phyloP scores from a whole-genome alignment of 1,284 basidiomycete genomes.

The Pyrrhoderma lamaoense region DNA sequence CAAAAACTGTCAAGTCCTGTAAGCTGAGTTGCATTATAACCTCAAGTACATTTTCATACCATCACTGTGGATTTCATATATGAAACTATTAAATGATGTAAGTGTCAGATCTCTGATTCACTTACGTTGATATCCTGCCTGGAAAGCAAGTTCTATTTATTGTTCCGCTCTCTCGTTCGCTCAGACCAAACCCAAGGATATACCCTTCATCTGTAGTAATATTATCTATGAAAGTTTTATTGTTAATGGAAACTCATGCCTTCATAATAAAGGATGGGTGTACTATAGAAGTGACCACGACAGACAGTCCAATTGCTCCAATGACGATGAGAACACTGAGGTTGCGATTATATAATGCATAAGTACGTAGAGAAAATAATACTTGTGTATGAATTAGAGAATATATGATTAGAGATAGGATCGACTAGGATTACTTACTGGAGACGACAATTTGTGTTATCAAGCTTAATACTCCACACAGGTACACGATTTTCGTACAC shows the following conservation, averaged over 20 bases:
- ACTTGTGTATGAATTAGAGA: neutral
- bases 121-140: slow-evolving; percentile 1
- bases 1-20: slow-evolving; percentile 4
- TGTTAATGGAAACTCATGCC: no score
- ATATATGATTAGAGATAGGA: neutral
- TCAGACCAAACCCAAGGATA: slow-evolving; percentile 1
- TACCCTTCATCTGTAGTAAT: slow-evolving; percentile 8
- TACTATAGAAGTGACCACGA: slow-evolving; percentile 8
- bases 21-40: no score
- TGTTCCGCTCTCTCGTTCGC: neutral
- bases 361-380: slow-evolving; percentile 6
- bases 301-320: neutral
- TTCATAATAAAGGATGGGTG: no score
- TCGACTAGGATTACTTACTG: neutral
- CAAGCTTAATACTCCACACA: slow-evolving; percentile 4
- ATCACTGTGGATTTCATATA: no score
- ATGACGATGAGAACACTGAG: neutral
- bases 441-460: slow-evolving; percentile 10
- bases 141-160: slow-evolving; percentile 10
- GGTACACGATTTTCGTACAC: slow-evolving; percentile 7
- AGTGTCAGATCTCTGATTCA: no score
- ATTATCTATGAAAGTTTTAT: neutral
- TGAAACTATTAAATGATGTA: no score
- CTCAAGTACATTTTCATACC: no score
- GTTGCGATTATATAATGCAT: slow-evolving; percentile 13